Percentiles rank a stretch among this genome's conserved stretches.
These are phyloP conservation scores for Deinandra increscens DNA, from an alignment of 129 eudicot species.

Conservation along the genomic window DNA sequence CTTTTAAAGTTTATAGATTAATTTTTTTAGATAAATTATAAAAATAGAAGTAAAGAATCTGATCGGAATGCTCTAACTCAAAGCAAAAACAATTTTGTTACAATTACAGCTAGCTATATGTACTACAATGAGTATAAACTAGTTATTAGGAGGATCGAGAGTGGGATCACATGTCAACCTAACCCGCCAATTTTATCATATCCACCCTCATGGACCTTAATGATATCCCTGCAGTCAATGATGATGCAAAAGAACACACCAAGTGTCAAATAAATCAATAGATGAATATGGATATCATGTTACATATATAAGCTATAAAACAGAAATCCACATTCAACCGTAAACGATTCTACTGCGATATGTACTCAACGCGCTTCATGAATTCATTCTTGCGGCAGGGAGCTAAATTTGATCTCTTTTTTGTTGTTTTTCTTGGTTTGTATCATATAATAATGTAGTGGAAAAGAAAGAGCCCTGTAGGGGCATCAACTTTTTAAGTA, in stretches of 20 bases:
- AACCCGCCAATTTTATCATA: no score
- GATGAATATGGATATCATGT: constrained; percentile 3
- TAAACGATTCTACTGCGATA: constrained; percentile 17
- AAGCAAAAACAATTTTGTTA: no score
- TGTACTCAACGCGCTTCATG: constrained; percentile 13
- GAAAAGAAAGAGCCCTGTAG: constrained; percentile 31
- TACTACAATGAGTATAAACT: no score
- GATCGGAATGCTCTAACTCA: no score
- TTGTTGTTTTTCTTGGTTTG: constrained; percentile 7
- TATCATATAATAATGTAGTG: constrained; percentile 1
- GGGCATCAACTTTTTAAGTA: constrained; percentile 29
- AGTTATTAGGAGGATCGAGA: no score
- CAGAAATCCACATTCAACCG: constrained; percentile 3
- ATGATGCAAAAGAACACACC: constrained; percentile 1
- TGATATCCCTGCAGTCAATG: no score
- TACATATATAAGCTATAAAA: constrained; percentile 18
- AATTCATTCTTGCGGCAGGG: background rate
- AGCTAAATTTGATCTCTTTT: constrained; percentile 1
- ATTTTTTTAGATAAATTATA: no score
- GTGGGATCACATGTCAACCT: no score
- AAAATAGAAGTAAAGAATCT: no score
- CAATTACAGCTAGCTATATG: no score
- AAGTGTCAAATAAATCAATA: background rate
- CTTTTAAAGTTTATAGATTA: no score
- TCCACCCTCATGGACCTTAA: no score